Percentiles rank a stretch among this genome's conserved stretches.
Evolutionary conservation across 257 asterid species (phyloP).

Genomic region (Cruciata laevipes): DNA sequence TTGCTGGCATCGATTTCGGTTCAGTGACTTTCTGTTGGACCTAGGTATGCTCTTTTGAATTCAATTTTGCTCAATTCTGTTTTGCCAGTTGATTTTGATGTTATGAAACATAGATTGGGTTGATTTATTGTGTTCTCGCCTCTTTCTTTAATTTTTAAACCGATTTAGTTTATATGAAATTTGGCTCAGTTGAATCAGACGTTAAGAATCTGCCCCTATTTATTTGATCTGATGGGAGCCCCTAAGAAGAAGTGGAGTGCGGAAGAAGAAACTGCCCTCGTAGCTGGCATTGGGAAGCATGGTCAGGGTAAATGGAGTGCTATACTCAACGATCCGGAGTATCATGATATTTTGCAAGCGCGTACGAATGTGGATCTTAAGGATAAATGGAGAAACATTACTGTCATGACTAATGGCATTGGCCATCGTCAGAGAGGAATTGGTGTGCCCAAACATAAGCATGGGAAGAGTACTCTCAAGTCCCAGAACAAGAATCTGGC

Average conservation of each 20-base stretch:
- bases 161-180: too few species aligned
- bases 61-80: not conserved
- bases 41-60: not conserved
- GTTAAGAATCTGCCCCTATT: too few species aligned
- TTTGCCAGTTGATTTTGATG: not conserved
- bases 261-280: conserved; percentile 93
- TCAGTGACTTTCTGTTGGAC: not conserved
- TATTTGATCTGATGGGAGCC: conserved; percentile 57
- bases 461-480: conserved; percentile 42
- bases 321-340: conserved; percentile 85
- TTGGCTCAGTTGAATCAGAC: not conserved
- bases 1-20: too few species aligned
- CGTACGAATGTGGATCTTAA: conserved; percentile 95
- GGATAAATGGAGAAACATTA: conserved; percentile 99
- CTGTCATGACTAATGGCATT: conserved; percentile 88
- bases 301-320: conserved; percentile 97
- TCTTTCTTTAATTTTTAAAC: too few species aligned
- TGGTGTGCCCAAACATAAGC: conserved; percentile 34
- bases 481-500: conserved; percentile 13
- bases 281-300: conserved; percentile 84
- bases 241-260: conserved; percentile 97
- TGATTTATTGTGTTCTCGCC: not conserved
- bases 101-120: not conserved
- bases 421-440: conserved; percentile 70
- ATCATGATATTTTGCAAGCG: conserved; percentile 52